These are phyloP conservation scores for Globisporangium lucens DNA, from an alignment of 352 stramenopile species.

Conservation along the genomic window DNA sequence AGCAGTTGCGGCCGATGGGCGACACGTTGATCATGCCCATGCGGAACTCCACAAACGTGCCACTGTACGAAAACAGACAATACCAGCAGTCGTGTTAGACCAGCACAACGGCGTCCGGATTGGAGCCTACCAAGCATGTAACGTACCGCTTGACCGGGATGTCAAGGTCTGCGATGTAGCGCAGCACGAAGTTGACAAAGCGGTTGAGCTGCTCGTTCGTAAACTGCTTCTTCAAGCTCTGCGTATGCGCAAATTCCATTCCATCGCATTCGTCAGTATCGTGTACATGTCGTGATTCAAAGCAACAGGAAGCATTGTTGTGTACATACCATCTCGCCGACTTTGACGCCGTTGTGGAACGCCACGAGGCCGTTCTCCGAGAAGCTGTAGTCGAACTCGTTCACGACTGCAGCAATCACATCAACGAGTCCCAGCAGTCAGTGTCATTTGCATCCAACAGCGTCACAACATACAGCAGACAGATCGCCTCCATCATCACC, in stretches of 20 bases:
- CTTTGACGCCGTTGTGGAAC: conserved; percentile 94
- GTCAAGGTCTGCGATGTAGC: conserved; percentile 93
- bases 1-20: conserved; percentile 98
- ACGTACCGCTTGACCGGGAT: conserved; percentile 95
- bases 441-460: not conserved
- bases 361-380: conserved; percentile 98
- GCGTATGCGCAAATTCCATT: conserved; percentile 13
- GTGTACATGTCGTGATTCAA: not conserved
- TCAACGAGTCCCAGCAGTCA: not conserved
- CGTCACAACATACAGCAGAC: not conserved
- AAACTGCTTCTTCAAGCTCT: conserved; percentile 93
- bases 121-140: not conserved
- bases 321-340: conserved; percentile 77
- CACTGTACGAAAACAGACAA: conserved; percentile 37
- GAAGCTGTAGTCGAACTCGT: conserved; percentile 99
- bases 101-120: not conserved
- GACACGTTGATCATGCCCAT: conserved; percentile 99
- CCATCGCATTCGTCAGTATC: not conserved
- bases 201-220: conserved; percentile 97
- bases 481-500: not conserved
- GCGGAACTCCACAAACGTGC: conserved; percentile 99
- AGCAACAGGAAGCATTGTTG: not conserved
- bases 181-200: conserved; percentile 96
- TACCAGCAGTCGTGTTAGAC: not conserved
- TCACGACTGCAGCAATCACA: conserved; percentile 60